These are phyloP conservation scores for Heterococcus sp. DNA, from an alignment of 108 stramenopile genomes.

Conservation along the genomic window DNA sequence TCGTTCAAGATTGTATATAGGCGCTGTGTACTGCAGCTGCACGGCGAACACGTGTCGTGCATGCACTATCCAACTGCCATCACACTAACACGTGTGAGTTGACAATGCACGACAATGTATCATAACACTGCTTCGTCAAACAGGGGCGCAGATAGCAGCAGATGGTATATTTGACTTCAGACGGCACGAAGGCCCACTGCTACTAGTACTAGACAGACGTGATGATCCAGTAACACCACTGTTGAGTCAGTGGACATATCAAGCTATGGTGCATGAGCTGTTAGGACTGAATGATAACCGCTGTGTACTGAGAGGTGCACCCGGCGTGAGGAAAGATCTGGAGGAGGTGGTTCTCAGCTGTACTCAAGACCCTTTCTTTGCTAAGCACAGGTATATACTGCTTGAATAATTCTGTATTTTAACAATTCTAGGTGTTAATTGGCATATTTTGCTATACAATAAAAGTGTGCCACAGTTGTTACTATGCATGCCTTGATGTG, in stretches of 20 bases:
- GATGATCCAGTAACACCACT: slow-evolving; percentile 99
- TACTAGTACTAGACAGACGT: slow-evolving; percentile 89
- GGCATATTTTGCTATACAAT: too few species aligned
- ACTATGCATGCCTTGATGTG: too few species aligned
- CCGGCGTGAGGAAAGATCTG: slow-evolving; percentile 84
- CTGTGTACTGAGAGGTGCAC: slow-evolving; percentile 79
- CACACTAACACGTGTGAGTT: too few species aligned
- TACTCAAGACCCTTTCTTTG: slow-evolving; percentile 89
- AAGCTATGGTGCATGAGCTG: slow-evolving; percentile 99
- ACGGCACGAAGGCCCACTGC: slow-evolving; percentile 51
- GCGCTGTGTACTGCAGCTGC: too few species aligned
- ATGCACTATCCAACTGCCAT: too few species aligned
- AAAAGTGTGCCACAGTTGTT: too few species aligned
- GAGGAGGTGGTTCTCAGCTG: slow-evolving; percentile 86
- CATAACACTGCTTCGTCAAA: too few species aligned
- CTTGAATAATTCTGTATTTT: too few species aligned
- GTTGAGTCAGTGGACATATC: slow-evolving; percentile 97
- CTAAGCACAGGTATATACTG: slow-evolving; percentile 72
- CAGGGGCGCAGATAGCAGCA: slow-evolving; percentile 66
- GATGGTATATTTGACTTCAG: slow-evolving; percentile 92
- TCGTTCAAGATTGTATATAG: too few species aligned
- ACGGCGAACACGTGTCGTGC: too few species aligned
- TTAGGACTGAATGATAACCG: slow-evolving; percentile 94
- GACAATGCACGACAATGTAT: too few species aligned
- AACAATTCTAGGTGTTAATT: too few species aligned